Evolutionary conservation across 2,329 filamentous ascomycete genomes (phyloP).

Genomic region (Cercospora zeina): DNA sequence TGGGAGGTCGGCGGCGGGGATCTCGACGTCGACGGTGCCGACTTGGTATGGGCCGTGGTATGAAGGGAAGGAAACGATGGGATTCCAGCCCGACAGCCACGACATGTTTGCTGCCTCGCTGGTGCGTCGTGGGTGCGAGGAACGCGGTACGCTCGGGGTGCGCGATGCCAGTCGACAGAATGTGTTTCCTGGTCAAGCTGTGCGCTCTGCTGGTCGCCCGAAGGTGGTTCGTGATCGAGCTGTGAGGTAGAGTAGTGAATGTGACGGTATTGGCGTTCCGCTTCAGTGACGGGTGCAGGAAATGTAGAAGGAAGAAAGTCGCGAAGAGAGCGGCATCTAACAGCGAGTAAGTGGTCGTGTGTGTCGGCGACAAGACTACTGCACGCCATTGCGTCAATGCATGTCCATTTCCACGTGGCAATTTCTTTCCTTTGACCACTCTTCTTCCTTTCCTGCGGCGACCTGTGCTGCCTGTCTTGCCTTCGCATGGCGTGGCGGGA

Average conservation of each 20-base stretch:
- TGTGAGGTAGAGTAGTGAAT: not conserved
- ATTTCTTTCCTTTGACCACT: not conserved
- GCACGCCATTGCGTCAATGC: conserved; percentile 3
- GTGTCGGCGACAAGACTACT: not conserved
- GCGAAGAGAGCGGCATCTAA: not conserved
- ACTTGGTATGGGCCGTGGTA: conserved; percentile 78
- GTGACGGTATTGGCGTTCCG: not conserved
- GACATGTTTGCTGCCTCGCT: conserved; percentile 14
- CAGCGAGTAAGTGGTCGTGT: conserved; percentile 12
- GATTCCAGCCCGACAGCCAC: conserved; percentile 57
- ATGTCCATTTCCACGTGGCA: not conserved
- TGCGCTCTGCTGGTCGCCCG: too few species aligned
- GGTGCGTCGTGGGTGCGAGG: not conserved
- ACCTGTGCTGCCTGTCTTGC: not conserved
- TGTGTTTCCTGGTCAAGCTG: not conserved
- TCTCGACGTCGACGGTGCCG: conserved; percentile 77
- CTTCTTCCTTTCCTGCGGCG: not conserved
- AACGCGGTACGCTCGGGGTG: not conserved
- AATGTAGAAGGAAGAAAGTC: not conserved
- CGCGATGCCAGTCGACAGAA: not conserved
- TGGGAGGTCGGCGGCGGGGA: conserved; percentile 63
- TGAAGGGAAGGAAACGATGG: conserved; percentile 69
- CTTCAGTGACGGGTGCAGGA: not conserved
- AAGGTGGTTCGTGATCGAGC: too few species aligned
- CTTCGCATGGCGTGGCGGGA: not conserved